Percentiles rank a stretch among this genome's conserved stretches.
These are phyloP conservation scores for Fusarium sp. DNA, from an alignment of 2,329 filamentous ascomycete genomes.

Conservation along the genomic window DNA sequence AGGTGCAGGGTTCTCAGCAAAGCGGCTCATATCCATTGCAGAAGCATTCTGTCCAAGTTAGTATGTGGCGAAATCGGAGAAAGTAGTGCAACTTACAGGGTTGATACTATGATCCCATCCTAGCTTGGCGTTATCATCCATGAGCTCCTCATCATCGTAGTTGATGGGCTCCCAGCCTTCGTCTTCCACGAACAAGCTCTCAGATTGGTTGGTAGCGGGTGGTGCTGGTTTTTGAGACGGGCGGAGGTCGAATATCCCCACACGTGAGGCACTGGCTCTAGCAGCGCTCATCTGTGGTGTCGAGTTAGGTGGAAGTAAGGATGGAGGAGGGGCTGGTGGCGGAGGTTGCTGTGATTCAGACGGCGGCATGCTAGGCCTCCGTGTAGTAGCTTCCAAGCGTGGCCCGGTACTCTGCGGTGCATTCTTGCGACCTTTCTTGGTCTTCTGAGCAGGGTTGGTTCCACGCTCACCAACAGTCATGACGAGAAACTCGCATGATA, in stretches of 20 bases:
- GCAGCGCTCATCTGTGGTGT: conserved; percentile 50
- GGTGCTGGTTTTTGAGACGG: conserved; percentile 65
- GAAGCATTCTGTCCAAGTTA: conserved; percentile 57
- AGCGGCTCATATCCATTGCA: conserved; percentile 56
- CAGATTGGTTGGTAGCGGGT: conserved; percentile 68
- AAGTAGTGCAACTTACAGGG: conserved; percentile 59
- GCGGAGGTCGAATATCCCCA: conserved; percentile 58
- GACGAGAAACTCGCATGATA: conserved; percentile 80
- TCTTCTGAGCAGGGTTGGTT: conserved; percentile 60
- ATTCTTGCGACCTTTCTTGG: conserved; percentile 59
- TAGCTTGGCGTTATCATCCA: conserved; percentile 73
- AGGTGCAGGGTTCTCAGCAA: conserved; percentile 42
- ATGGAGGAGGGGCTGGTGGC: conserved; percentile 40
- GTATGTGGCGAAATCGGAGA: conserved; percentile 16
- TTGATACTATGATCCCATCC: conserved; percentile 79
- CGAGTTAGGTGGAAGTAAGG: conserved; percentile 46
- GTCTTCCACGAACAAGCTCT: conserved; percentile 81
- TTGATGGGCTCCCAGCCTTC: conserved; percentile 79
- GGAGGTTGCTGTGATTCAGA: conserved; percentile 47
- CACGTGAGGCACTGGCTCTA: conserved; percentile 50
- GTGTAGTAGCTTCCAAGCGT: conserved; percentile 61
- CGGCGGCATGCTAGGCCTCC: conserved; percentile 56
- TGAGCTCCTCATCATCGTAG: conserved; percentile 66
- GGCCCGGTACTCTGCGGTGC: conserved; percentile 50
- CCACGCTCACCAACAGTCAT: conserved; percentile 81